These are phyloP conservation scores for Boletus rufocinnamomeus DNA, from an alignment of 768 basidiomycete species.

Conservation along the genomic window DNA sequence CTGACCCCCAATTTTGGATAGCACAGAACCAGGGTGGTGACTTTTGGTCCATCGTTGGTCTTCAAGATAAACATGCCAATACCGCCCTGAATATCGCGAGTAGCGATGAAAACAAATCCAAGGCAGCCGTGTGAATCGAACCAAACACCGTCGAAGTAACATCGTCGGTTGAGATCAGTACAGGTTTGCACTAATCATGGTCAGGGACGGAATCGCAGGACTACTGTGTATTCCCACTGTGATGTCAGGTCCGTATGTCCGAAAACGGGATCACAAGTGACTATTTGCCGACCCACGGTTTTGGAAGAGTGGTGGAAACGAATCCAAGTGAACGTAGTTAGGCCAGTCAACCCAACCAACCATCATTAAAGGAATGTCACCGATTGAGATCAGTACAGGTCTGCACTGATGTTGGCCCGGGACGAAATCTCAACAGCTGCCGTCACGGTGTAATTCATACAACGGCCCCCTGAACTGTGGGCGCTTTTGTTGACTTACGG, in stretches of 20 bases:
- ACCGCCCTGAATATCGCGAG: constrained; percentile 90
- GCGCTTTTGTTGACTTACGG: neutral
- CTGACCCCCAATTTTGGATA: constrained; percentile 29
- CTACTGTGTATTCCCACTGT: neutral
- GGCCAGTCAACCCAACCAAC: no score
- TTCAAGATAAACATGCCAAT: constrained; percentile 93
- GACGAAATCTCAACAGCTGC: neutral
- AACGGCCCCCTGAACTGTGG: neutral
- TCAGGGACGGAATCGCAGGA: neutral
- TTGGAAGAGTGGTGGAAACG: no score
- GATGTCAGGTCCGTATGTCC: neutral
- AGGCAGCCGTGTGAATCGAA: neutral
- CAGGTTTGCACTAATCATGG: neutral
- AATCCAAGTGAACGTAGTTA: neutral
- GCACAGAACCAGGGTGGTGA: constrained; percentile 72
- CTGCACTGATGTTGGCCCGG: no score
- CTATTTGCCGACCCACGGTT: neutral
- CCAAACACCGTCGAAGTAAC: neutral
- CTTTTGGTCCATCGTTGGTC: constrained; percentile 78
- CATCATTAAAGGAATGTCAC: no score
- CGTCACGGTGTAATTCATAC: no score
- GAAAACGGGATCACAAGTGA: no score
- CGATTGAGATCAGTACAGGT: neutral
- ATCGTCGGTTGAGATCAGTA: no score
- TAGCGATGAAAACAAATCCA: neutral